Percentiles rank a stretch among this genome's conserved stretches.
phyloP scores from a whole-genome alignment of 306 rosid genomes.

The Citrullus colocynthis region DNA sequence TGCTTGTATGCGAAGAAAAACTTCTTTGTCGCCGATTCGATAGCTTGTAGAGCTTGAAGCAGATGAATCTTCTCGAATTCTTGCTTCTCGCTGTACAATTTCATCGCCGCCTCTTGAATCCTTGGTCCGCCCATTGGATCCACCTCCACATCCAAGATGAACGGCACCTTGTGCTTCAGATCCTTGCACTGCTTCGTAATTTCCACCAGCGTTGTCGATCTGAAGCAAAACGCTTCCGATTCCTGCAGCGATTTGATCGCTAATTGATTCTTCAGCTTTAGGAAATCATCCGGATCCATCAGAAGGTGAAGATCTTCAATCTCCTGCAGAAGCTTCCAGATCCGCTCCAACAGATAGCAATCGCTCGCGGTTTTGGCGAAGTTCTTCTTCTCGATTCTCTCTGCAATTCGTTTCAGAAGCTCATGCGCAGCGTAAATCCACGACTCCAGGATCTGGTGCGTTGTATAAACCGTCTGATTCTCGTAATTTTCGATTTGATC shows the following conservation, averaged over 20 bases:
- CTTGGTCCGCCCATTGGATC: constrained; percentile 91
- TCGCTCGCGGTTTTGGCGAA: constrained; percentile 52
- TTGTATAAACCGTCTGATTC: constrained; percentile 56
- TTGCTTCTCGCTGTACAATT: constrained; percentile 43
- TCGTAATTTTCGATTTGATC: constrained; percentile 41
- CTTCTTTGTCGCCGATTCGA: constrained; percentile 62
- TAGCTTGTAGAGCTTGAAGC: constrained; percentile 60
- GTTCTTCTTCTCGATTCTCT: constrained; percentile 20
- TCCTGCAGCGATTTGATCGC: constrained; percentile 24
- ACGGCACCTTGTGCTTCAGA: constrained; percentile 60
- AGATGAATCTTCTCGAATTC: constrained; percentile 43
- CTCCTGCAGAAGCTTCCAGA: constrained; percentile 66
- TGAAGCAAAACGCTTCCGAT: constrained; percentile 55
- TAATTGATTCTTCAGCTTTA: constrained; percentile 47
- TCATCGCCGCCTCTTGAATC: constrained; percentile 91
- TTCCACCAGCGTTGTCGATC: constrained; percentile 57
- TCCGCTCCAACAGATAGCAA: constrained; percentile 47
- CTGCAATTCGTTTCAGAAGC: constrained; percentile 28
- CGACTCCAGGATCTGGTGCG: constrained; percentile 69
- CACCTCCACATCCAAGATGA: constrained; percentile 60
- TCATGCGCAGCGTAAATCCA: constrained; percentile 38
- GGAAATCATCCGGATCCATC: constrained; percentile 82
- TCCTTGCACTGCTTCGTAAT: constrained; percentile 51
- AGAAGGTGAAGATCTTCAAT: constrained; percentile 57
- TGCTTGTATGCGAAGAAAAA: constrained; percentile 75